A percentile compares a stretch with the other conserved stretches of the same genome.
Conservation (phyloP, 164 flowering plant species). For the Echeveria elegans region DNA sequence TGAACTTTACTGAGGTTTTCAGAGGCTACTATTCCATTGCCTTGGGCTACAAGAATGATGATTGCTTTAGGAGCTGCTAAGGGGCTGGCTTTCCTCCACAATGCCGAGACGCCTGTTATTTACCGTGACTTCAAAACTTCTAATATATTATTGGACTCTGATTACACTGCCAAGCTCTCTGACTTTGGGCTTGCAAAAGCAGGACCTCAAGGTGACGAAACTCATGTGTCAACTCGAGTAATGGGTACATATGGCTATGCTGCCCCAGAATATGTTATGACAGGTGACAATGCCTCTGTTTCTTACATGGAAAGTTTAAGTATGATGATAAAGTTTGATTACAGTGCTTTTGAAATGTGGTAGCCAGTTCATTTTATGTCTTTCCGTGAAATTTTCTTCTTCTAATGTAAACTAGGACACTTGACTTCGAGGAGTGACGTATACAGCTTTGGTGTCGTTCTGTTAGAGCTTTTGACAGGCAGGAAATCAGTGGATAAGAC, state of each 20-base stretch:
- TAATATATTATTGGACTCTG: conserved; percentile 87
- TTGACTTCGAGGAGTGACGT: conserved; percentile 93
- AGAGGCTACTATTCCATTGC: conserved; percentile 77
- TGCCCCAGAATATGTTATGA: conserved; percentile 96
- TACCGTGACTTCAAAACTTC: conserved; percentile 97
- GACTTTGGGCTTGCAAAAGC: conserved; percentile 98
- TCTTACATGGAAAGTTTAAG: not conserved
- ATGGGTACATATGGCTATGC: conserved; percentile 99
- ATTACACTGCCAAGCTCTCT: conserved; percentile 85
- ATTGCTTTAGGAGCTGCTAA: conserved; percentile 99
- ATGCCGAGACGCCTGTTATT: conserved; percentile 91
- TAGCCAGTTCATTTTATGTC: not conserved
- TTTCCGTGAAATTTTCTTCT: not conserved
- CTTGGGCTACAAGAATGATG: conserved; percentile 94
- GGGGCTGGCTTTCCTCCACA: conserved; percentile 98
- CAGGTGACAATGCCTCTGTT: conserved; percentile 36
- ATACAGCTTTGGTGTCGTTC: conserved; percentile 96
- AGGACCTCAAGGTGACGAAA: conserved; percentile 96
- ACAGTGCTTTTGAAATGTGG: not conserved
- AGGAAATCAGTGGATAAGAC: conserved; percentile 88
- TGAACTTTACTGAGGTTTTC: conserved; percentile 41
- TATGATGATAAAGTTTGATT: not conserved
- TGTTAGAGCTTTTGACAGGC: conserved; percentile 84
- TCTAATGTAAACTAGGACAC: conserved; percentile 49
- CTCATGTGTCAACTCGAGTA: conserved; percentile 91